Base-by-base conservation (phyloP, 2,329 filamentous ascomycete species). In the Monosporascus sp. region DNA sequence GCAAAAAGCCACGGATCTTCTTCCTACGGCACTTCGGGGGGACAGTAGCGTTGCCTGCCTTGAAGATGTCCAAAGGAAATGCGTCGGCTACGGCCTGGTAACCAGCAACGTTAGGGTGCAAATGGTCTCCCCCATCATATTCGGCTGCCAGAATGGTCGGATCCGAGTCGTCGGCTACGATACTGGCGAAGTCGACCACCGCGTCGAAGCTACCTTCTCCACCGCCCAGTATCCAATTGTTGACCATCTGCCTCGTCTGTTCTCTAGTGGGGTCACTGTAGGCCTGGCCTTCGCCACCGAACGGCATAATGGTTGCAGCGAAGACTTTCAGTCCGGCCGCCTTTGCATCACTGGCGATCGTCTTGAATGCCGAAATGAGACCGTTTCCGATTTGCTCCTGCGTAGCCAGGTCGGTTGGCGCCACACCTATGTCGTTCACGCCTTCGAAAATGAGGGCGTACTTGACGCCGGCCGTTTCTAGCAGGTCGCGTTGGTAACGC, bases 361-460 rank as follows among this genome's bases (percentile, higher is more conserved):
- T 80, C 52, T 73, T 68, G 62, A 81, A 88, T 1, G 81, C 81
- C n/a, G 72, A 71, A 37, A 82, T 78, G 3, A 88, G 68, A 3
- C 68, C 61, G 50, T 77, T 74, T 15, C 75, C 80, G 9, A 85
- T 70, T 3, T 66, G 62, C 3, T 67, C 66, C 60, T 86, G 83
- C 1, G 75, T 73, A 1, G 64, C 67, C 1, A 69, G 47, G 22
- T 78, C 77, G 0, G 76, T 61, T 2, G 70, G 68, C 0, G 74
- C 77, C 2, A 67, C 71, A 3, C 85, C 85, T 52, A 89, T 87
- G 61, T 88, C 85, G 62, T 88, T 87, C 27, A 88, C 83, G 20
- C 85, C 85, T 65, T 86, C 82, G 64, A 87, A 88, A 38, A 88
- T 74, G 70, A 88, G 77, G 22, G 79, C 79, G 61, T 85, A 87